Conservation (phyloP, 768 basidiomycete genomes). For the Botryobasidium botryosum region DNA sequence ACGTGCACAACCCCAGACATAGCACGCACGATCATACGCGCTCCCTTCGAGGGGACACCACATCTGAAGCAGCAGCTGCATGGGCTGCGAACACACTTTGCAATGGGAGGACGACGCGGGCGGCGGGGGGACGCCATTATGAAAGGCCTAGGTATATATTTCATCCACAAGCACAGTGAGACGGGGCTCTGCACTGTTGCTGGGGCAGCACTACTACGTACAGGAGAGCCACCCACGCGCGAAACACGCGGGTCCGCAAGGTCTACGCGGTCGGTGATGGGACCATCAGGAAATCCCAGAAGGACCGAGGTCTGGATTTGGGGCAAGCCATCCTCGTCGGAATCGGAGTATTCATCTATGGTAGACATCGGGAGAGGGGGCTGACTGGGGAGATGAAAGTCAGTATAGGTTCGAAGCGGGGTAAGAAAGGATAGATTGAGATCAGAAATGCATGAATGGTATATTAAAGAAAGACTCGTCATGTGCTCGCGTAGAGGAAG, state of each 20-base stretch:
- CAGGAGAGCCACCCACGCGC: slow-evolving; percentile 79
- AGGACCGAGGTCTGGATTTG: slow-evolving; percentile 48
- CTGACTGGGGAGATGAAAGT: neutral
- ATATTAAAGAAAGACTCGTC: slow-evolving; percentile 48
- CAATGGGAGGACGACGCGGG: slow-evolving; percentile 47
- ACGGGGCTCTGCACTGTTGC: neutral
- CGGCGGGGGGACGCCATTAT: slow-evolving; percentile 41
- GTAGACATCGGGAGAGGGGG: slow-evolving; percentile 5
- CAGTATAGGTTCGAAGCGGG: neutral
- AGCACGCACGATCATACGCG: slow-evolving; percentile 68
- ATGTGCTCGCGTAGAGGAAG: slow-evolving; percentile 16
- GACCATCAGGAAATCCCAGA: slow-evolving; percentile 67
- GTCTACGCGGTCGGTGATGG: slow-evolving; percentile 38
- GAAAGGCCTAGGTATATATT: slow-evolving; percentile 68
- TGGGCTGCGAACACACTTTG: slow-evolving; percentile 49
- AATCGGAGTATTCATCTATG: slow-evolving; percentile 66
- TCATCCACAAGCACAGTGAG: slow-evolving; percentile 17
- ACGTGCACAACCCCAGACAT: slow-evolving; percentile 69
- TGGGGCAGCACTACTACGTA: too few relatives aligned
- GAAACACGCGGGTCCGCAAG: slow-evolving; percentile 66
- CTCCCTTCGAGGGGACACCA: slow-evolving; percentile 85
- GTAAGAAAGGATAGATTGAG: slow-evolving; percentile 16
- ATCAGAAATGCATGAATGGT: slow-evolving; percentile 96
- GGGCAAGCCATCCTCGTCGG: slow-evolving; percentile 37
- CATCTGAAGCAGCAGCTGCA: slow-evolving; percentile 72